Conservation (phyloP, 2,329 filamentous ascomycete species). For the Claviceps sp. region DNA sequence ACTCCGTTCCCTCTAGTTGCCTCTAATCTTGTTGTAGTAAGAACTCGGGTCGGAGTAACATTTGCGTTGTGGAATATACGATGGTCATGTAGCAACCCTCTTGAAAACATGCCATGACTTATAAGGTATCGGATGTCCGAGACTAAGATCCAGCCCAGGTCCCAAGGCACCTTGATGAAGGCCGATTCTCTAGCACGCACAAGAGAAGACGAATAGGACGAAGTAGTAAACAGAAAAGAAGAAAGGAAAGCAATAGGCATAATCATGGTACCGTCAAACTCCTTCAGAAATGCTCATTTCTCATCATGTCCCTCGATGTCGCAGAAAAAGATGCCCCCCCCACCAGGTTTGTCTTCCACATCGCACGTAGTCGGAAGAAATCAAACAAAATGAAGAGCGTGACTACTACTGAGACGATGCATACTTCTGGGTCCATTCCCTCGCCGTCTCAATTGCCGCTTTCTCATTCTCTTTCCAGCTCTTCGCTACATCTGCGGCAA, state of each 20-base stretch:
- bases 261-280: conserved; percentile 9
- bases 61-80: too few species aligned
- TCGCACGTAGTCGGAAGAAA: not conserved
- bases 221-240: not conserved
- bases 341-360: not conserved
- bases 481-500: conserved; percentile 94
- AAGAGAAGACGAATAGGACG: not conserved
- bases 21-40: not conserved
- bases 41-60: not conserved
- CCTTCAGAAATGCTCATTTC: conserved; percentile 12
- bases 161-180: not conserved
- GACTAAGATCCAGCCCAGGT: conserved; percentile 5
- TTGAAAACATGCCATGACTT: not conserved
- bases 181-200: not conserved
- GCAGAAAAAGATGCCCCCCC: conserved; percentile 5
- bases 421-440: conserved; percentile 81
- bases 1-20: not conserved
- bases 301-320: conserved; percentile 5
- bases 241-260: not conserved
- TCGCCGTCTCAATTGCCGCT: conserved; percentile 81
- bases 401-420: conserved; percentile 37
- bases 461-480: conserved; percentile 95
- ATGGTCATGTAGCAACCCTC: not conserved
- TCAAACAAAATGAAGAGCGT: not conserved
- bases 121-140: not conserved